Evolutionary conservation across 495 filamentous ascomycete species (phyloP), one percentile per base, ranked within the genome.

Genomic region (Parathielavia appendiculata): DNA sequence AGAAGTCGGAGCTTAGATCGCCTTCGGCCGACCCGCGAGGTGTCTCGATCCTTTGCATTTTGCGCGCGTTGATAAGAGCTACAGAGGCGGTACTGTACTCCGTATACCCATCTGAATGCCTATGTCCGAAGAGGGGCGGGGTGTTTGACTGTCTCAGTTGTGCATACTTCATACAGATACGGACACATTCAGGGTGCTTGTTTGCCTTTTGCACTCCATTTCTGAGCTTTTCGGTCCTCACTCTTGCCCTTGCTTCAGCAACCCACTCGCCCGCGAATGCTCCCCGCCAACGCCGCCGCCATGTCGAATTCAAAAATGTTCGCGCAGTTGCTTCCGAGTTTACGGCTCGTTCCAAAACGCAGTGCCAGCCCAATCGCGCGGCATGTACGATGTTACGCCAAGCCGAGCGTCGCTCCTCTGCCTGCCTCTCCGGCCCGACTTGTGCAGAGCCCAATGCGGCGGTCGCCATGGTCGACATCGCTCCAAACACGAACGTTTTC

Each of bases 401-500:
- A 58, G 36, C 14, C 53, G 9, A 51, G 46, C 58, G 53, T 51
- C 46, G 58, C 58, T 20, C 48, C 57, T 46, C 26, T 34, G 44
- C 61, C 55, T 40, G 52, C 52, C 36, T 30, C 45, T 12, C 35
- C 57, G 22, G 43, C 26, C 39, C 53, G 41, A 17, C 16, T 13
- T 8, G 32, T 53, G 8, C 56, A 17, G 51, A n/a, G 26, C 22
- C n/a, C 26, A 5, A 17, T 36, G 43, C 54, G 51, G 22, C 59
- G 19, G 17, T 48, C 35, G 17, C 40, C 39, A n/a, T 22, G 14
- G n/a, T 43, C 45, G 20, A 19, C 49, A 12, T 23, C 19, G 13
- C 8, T 51, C 19, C 64, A 61, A 39, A 17, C 17, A 26, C 58
- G 63, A 17, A 30, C 55, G 26, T 65, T 97, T 71, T 88, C 89